Evolutionary conservation across 768 basidiomycete genomes (phyloP).

Genomic region (Infundibulicybe gibba): DNA sequence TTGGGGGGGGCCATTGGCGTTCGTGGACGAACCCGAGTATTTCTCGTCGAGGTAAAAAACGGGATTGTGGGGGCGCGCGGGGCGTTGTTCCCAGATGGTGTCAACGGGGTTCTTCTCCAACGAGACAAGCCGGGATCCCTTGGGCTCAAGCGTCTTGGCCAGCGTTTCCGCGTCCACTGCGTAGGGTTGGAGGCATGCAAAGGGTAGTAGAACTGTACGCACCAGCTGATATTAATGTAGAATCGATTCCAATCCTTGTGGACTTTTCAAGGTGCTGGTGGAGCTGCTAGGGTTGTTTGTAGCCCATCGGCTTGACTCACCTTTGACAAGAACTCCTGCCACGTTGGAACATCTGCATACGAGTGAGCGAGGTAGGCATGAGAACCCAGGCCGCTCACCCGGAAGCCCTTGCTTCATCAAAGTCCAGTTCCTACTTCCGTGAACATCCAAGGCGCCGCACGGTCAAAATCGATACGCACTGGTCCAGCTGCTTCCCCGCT

Average conservation of each 20-base stretch:
- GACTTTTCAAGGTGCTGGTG: slow-evolving; percentile 56
- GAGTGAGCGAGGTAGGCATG: neutral
- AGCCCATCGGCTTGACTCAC: slow-evolving; percentile 26
- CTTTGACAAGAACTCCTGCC: slow-evolving; percentile 85
- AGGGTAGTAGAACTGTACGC: slow-evolving; percentile 8
- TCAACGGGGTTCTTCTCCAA: slow-evolving; percentile 76
- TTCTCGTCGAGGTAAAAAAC: slow-evolving; percentile 70
- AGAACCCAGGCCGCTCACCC: slow-evolving; percentile 34
- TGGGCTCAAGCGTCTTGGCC: slow-evolving; percentile 47
- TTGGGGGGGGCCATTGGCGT: neutral
- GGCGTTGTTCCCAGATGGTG: slow-evolving; percentile 71
- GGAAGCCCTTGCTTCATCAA: slow-evolving; percentile 91
- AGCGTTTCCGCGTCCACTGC: slow-evolving; percentile 66
- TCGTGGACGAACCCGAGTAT: slow-evolving; percentile 52
- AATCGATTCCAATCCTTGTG: slow-evolving; percentile 78
- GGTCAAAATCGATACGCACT: slow-evolving; percentile 37
- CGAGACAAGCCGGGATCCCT: slow-evolving; percentile 62
- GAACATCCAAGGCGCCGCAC: neutral
- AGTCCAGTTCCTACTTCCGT: slow-evolving; percentile 70
- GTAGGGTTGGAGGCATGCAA: neutral
- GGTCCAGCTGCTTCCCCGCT: slow-evolving; percentile 84
- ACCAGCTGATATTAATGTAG: slow-evolving; percentile 71
- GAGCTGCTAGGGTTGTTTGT: neutral
- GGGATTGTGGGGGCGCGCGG: slow-evolving; percentile 60
- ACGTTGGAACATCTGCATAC: slow-evolving; percentile 73